Evolutionary conservation across 306 rosid species (phyloP).

Genomic region (Dalbergia cultrata): DNA sequence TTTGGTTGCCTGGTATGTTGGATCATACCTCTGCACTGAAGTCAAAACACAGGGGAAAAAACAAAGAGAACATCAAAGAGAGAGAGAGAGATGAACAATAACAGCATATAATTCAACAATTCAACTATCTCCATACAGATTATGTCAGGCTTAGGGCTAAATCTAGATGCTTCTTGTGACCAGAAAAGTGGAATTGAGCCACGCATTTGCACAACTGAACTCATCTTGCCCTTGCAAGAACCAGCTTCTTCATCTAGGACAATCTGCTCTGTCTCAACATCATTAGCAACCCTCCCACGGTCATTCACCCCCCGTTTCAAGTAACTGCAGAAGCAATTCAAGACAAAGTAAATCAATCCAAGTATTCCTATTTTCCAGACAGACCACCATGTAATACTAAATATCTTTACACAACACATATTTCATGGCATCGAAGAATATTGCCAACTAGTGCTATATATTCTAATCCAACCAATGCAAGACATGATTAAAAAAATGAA

Average conservation of each 20-base stretch:
- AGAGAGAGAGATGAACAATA: constrained; percentile 20
- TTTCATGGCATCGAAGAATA: constrained; percentile 2
- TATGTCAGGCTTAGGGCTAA: constrained; percentile 97
- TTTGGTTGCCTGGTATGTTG: constrained; percentile 91
- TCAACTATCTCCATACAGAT: constrained; percentile 64
- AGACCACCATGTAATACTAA: constrained; percentile 32
- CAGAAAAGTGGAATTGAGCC: constrained; percentile 99
- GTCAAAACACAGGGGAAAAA: constrained; percentile 26
- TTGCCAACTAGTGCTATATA: constrained; percentile 24
- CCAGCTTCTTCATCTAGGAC: constrained; percentile 96
- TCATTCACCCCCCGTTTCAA: constrained; percentile 98
- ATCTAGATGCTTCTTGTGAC: constrained; percentile 98
- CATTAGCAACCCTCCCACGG: constrained; percentile 97
- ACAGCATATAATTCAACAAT: constrained; percentile 25
- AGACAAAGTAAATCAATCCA: constrained; percentile 20
- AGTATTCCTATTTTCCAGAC: constrained; percentile 33
- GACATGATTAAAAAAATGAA: constrained; percentile 10
- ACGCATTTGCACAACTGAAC: constrained; percentile 97
- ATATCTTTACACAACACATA: constrained; percentile 19
- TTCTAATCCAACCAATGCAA: constrained; percentile 33
- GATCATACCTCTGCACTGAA: constrained; percentile 97
- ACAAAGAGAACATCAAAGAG: neutral
- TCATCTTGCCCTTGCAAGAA: constrained; percentile 88
- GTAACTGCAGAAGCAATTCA: constrained; percentile 63
- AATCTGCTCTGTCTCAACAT: constrained; percentile 98